These are phyloP conservation scores for Antrodiella citrinella DNA, from an alignment of 768 basidiomycete genomes.

Conservation along the genomic window DNA sequence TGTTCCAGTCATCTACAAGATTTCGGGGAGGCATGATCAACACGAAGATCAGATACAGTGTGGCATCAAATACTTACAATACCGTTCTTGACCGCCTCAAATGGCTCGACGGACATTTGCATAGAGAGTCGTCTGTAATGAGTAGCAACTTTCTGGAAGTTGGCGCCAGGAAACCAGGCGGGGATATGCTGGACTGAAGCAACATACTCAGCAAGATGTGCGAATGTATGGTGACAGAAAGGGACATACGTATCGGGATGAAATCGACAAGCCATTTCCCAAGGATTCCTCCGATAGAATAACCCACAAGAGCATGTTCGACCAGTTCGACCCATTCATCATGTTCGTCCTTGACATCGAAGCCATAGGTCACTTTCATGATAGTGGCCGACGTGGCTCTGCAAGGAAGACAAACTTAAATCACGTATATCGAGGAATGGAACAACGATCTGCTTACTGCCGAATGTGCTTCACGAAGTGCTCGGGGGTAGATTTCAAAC, in stretches of 20 bases:
- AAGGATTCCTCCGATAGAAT: constrained; percentile 4
- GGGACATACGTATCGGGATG: background rate
- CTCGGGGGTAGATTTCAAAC: background rate
- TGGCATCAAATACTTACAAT: too few species aligned
- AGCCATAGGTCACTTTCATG: constrained; percentile 12
- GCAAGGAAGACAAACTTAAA: background rate
- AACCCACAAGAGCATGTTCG: constrained; percentile 6
- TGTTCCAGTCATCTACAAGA: background rate
- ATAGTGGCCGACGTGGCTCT: constrained; percentile 2
- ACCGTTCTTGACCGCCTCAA: constrained; percentile 11
- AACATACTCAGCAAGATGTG: background rate
- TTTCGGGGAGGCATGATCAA: too few species aligned
- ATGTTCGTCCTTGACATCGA: constrained; percentile 11
- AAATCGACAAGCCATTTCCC: constrained; percentile 11
- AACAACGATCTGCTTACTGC: background rate
- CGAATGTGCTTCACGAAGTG: background rate
- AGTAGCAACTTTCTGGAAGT: constrained; percentile 11
- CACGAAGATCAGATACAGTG: too few species aligned
- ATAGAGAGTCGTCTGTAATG: constrained; percentile 5
- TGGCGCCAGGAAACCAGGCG: constrained; percentile 17
- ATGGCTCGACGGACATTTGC: constrained; percentile 9
- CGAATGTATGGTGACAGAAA: background rate
- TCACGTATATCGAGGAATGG: too few species aligned
- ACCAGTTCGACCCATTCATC: constrained; percentile 12
- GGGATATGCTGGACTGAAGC: constrained; percentile 17